Evolutionary conservation across 1,139 yeast genomes (phyloP).

Genomic region (Yamadazyma conglobata): DNA sequence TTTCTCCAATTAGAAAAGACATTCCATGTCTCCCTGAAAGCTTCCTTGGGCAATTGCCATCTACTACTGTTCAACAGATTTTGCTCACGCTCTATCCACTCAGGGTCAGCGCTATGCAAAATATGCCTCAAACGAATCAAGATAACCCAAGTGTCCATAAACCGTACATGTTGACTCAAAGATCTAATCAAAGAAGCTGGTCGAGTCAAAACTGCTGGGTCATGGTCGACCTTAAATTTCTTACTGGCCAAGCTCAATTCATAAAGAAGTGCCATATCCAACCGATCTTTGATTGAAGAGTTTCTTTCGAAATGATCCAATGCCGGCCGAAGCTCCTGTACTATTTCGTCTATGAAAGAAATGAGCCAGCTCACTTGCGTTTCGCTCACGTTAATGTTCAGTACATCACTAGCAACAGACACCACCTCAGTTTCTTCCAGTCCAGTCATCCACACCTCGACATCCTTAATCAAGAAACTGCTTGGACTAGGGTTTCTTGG

Average conservation of each 20-base stretch:
- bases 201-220: constrained; percentile 84
- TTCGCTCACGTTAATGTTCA: constrained; percentile 31
- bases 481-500: constrained; percentile 26
- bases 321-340: constrained; percentile 20
- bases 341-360: constrained; percentile 21
- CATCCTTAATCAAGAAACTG: constrained; percentile 18
- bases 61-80: constrained; percentile 17
- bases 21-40: constrained; percentile 51
- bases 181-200: constrained; percentile 81
- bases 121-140: constrained; percentile 76
- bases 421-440: constrained; percentile 23
- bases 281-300: constrained; percentile 14
- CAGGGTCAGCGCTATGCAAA: constrained; percentile 53
- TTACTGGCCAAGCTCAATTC: constrained; percentile 62
- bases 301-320: constrained; percentile 17
- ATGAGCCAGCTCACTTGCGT: constrained; percentile 38
- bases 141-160: constrained; percentile 85
- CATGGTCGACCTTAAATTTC: constrained; percentile 62
- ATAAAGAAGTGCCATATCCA: constrained; percentile 45
- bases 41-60: constrained; percentile 48
- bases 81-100: constrained; percentile 39
- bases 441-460: constrained; percentile 43
- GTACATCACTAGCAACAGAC: constrained; percentile 32
- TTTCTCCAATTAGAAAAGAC: constrained; percentile 81
- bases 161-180: constrained; percentile 68